phyloP scores from a whole-genome alignment of 192 early-diverging fungal species.

The Podila epicladia region DNA sequence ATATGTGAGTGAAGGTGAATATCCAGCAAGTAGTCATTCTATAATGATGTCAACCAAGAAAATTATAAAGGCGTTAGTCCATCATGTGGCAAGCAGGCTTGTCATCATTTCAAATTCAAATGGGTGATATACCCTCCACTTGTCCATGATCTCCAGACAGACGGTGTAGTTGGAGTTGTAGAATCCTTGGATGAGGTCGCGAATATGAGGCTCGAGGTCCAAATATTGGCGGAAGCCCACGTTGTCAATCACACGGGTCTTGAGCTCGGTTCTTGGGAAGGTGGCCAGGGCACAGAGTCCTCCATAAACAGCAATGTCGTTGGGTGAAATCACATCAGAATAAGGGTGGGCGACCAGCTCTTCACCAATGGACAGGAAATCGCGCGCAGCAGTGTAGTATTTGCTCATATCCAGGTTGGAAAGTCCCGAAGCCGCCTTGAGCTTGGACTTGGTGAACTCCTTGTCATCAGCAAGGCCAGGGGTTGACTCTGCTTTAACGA shows the following conservation, averaged over 20 bases:
- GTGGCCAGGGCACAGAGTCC: slow-evolving; percentile 82
- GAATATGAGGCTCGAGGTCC: slow-evolving; percentile 84
- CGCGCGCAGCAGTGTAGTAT: slow-evolving; percentile 67
- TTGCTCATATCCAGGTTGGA: slow-evolving; percentile 68
- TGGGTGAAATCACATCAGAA: slow-evolving; percentile 69
- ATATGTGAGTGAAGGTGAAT: slow-evolving; percentile 78
- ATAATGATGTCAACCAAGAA: not conserved
- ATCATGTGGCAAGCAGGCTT: not conserved
- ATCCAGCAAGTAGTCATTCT: slow-evolving; percentile 70
- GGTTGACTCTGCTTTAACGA: slow-evolving; percentile 74
- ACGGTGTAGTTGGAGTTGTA: slow-evolving; percentile 78
- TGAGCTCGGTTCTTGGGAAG: slow-evolving; percentile 77
- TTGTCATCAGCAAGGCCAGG: slow-evolving; percentile 70
- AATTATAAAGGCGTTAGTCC: not conserved
- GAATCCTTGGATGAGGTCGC: slow-evolving; percentile 76
- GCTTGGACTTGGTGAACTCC: slow-evolving; percentile 61
- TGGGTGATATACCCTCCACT: slow-evolving; percentile 65
- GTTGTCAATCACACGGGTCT: slow-evolving; percentile 77
- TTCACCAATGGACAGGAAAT: slow-evolving; percentile 59
- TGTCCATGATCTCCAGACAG: slow-evolving; percentile 74
- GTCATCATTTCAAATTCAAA: not conserved
- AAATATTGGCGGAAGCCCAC: slow-evolving; percentile 77
- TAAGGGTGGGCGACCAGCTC: slow-evolving; percentile 31
- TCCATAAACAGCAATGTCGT: slow-evolving; percentile 86
- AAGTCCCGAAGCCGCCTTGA: slow-evolving; percentile 73